These are phyloP conservation scores for Dissophora ornata DNA, from an alignment of 192 early-diverging fungal genomes.

Conservation along the genomic window DNA sequence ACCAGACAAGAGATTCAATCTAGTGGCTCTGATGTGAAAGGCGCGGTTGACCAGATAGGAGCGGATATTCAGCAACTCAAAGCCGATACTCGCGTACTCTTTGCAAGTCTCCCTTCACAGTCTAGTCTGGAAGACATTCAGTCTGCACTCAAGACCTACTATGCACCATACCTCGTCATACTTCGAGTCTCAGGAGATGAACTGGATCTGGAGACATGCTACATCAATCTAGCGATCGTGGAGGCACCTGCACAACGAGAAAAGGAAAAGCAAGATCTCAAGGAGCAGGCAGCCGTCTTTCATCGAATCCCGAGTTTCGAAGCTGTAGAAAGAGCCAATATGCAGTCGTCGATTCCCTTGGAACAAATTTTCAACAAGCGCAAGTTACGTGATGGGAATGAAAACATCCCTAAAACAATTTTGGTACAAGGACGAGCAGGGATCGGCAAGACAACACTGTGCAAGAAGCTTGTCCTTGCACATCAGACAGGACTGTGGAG, in stretches of 20 bases:
- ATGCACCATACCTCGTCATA: conserved; percentile 4
- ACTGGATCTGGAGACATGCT: conserved; percentile 13
- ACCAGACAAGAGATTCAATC: too few relatives aligned
- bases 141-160: conserved; percentile 4
- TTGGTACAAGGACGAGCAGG: conserved; percentile 32
- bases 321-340: background rate
- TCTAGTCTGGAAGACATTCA: conserved; percentile 9
- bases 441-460: conserved; percentile 32
- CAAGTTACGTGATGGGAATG: conserved; percentile 13
- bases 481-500: conserved; percentile 12
- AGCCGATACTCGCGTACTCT: too few relatives aligned
- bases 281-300: conserved; percentile 13
- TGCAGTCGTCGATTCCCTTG: background rate
- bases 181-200: conserved; percentile 13
- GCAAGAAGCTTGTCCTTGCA: conserved; percentile 23
- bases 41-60: too few relatives aligned
- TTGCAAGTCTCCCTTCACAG: too few relatives aligned
- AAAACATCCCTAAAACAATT: conserved; percentile 11
- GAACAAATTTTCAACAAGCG: conserved; percentile 18
- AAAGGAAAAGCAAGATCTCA: conserved; percentile 8
- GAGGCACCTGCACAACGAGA: conserved; percentile 1
- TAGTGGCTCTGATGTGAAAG: too few relatives aligned
- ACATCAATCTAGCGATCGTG: conserved; percentile 21
- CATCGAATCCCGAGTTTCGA: conserved; percentile 14
- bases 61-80: too few relatives aligned